Base-by-base conservation (phyloP, 768 basidiomycete genomes). In the Peribolospora baueri region DNA sequence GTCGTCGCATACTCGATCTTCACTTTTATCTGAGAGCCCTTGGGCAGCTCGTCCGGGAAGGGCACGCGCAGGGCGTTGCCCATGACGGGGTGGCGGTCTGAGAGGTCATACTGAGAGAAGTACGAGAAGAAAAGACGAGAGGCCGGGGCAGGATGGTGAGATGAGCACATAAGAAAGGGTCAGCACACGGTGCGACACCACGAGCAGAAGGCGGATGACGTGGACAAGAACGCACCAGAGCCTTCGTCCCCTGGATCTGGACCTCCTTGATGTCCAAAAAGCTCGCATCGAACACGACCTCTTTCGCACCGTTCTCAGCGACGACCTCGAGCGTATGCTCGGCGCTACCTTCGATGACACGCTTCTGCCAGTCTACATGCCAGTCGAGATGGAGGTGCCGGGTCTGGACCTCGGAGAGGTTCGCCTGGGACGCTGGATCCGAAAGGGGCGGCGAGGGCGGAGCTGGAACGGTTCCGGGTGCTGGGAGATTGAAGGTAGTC, bases 351-450 rank as follows among this genome's bases (percentile, higher is more conserved):
- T 68, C 65, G 58, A 91, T 70, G 52, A 72, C 68, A 61, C 79
- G 67, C 3, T 70, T 64, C 0, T 71, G 61, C 65, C 86, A 93
- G 68, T 93, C 79, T 59, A 93, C 68, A 0, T 61, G 68, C 87
- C 86, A 91, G 59, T 82, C 74, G 52, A 93, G 76, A 25, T 74
- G 68, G 11, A 87, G 68, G 64, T 84, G 77, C 43, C 75, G 72
- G 1, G 82, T 78, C 3, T 70, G 66, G 59, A 88, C 73, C 50
- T 79, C 69, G 4, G 69, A 65, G 66, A 83, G 85, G 69, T 93
- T 93, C 36, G 84, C 75, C 63, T 86, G 81, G 0, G 81, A 80
- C 0, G 83, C 77, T 14, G 78, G 79, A 63, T 84, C 81, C 25
- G 25, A 25, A 25, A 25, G 25, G 25, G 25, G 25, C 25, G 25